Evolutionary conservation across 2,329 filamentous ascomycete species (phyloP).

Genomic region (Bipolaris sorokiniana): DNA sequence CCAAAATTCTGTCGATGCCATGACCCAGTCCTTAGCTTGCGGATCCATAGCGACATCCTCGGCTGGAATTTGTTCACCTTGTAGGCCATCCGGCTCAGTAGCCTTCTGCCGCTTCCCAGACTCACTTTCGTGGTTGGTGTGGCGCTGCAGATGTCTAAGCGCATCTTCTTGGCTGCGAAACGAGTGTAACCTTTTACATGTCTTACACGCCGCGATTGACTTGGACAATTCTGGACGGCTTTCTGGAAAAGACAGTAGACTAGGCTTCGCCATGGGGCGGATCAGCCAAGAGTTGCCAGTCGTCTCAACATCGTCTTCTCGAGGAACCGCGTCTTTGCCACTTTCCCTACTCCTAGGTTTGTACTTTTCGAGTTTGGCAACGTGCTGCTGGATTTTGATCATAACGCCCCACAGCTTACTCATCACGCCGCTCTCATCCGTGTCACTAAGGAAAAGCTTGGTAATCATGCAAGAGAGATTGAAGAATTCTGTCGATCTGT

Average conservation of each 20-base stretch:
- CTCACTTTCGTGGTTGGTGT: slow-evolving; percentile 10
- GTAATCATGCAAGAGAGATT: slow-evolving; percentile 23
- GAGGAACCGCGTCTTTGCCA: slow-evolving; percentile 13
- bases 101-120: background rate
- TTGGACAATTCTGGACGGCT: slow-evolving; percentile 16
- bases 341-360: slow-evolving; percentile 7
- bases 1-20: slow-evolving; percentile 24
- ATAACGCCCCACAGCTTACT: slow-evolving; percentile 39
- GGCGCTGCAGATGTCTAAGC: slow-evolving; percentile 29
- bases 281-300: slow-evolving; percentile 23
- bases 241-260: slow-evolving; percentile 15
- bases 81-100: background rate
- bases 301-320: slow-evolving; percentile 2
- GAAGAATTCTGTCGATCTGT: slow-evolving; percentile 19
- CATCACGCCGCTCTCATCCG: slow-evolving; percentile 27
- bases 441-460: slow-evolving; percentile 31
- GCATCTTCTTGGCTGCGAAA: slow-evolving; percentile 27
- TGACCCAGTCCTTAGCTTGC: slow-evolving; percentile 31
- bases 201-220: slow-evolving; percentile 25
- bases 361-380: slow-evolving; percentile 4
- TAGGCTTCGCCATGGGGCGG: slow-evolving; percentile 14
- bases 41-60: background rate
- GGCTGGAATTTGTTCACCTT: background rate
- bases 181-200: slow-evolving; percentile 17
- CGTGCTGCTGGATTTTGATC: slow-evolving; percentile 20